These are phyloP conservation scores for Blastocystis sp. DNA, from an alignment of 352 stramenopile genomes.

Conservation along the genomic window DNA sequence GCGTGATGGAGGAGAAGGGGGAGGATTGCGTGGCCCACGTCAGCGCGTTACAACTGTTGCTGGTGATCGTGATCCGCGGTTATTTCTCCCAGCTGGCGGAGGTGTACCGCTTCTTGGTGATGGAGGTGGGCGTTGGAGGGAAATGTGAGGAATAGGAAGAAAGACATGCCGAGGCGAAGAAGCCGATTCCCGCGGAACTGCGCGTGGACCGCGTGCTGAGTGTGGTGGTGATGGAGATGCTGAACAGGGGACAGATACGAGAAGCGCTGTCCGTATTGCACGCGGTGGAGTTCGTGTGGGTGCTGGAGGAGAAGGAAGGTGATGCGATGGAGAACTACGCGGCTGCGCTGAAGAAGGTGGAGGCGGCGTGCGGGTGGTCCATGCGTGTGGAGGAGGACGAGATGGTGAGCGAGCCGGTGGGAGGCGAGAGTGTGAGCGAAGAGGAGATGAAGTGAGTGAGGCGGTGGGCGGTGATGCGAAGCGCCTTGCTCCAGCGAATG, in stretches of 20 bases:
- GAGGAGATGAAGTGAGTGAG: constrained; percentile 28
- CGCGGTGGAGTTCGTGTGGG: constrained; percentile 46
- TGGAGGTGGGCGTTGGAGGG: constrained; percentile 1
- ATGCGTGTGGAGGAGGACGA: constrained; percentile 22
- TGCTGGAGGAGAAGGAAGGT: background rate
- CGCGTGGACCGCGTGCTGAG: constrained; percentile 15
- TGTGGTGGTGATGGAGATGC: background rate
- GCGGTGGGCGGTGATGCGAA: background rate
- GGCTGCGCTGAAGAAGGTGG: background rate
- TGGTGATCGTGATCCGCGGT: constrained; percentile 19
- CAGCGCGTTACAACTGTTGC: constrained; percentile 31
- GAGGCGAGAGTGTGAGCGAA: constrained; percentile 2
- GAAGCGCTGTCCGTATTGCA: background rate
- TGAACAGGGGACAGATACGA: constrained; percentile 16
- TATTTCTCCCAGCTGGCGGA: constrained; percentile 20
- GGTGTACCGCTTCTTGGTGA: constrained; percentile 43
- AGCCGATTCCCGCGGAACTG: background rate
- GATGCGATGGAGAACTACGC: constrained; percentile 32
- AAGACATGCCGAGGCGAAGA: constrained; percentile 7
- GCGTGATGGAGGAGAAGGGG: background rate
- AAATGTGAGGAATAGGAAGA: constrained; percentile 18
- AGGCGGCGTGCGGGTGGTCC: constrained; percentile 19
- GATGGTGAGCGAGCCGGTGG: constrained; percentile 25
- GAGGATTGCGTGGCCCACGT: constrained; percentile 24
- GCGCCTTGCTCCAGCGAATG: background rate